These are phyloP conservation scores for Cafeteria roenbergensis DNA, from an alignment of 108 stramenopile genomes.

Conservation along the genomic window DNA sequence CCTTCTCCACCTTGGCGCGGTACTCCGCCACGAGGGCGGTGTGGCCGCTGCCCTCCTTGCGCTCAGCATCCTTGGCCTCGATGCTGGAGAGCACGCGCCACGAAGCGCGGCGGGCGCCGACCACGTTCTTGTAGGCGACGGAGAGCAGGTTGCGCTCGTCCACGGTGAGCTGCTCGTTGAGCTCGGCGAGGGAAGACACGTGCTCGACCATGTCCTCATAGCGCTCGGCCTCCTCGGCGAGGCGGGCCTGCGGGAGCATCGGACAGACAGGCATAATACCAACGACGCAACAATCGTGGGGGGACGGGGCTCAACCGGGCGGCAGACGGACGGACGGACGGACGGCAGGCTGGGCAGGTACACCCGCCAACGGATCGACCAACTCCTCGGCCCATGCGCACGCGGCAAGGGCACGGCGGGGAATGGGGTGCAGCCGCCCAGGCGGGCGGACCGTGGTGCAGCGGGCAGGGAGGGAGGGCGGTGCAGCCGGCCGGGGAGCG, in stretches of 20 bases:
- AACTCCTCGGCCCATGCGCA: no score
- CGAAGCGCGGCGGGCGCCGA: constrained; percentile 93
- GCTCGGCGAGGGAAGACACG: constrained; percentile 95
- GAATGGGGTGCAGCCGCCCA: no score
- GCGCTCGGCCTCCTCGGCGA: constrained; percentile 97
- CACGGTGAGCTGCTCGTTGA: constrained; percentile 91
- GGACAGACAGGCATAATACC: no score
- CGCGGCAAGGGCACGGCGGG: no score
- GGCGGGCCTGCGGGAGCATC: constrained; percentile 96
- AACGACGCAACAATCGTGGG: no score
- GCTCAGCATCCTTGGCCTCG: constrained; percentile 92
- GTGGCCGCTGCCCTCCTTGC: constrained; percentile 40
- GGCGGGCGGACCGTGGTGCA: no score
- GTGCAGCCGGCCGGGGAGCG: no score
- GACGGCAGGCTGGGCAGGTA: no score
- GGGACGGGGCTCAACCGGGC: no score
- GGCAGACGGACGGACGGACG: no score
- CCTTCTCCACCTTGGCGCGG: constrained; percentile 75
- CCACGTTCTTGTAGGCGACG: constrained; percentile 74
- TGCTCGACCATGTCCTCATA: constrained; percentile 76
- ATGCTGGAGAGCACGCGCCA: constrained; percentile 99
- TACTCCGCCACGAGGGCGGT: constrained; percentile 86
- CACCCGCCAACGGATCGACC: no score
- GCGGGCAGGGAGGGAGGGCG: no score
- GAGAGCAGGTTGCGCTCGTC: constrained; percentile 89